Evolutionary conservation across 164 flowering plant genomes (phyloP).

Genomic region (Nymphaea thermarum): DNA sequence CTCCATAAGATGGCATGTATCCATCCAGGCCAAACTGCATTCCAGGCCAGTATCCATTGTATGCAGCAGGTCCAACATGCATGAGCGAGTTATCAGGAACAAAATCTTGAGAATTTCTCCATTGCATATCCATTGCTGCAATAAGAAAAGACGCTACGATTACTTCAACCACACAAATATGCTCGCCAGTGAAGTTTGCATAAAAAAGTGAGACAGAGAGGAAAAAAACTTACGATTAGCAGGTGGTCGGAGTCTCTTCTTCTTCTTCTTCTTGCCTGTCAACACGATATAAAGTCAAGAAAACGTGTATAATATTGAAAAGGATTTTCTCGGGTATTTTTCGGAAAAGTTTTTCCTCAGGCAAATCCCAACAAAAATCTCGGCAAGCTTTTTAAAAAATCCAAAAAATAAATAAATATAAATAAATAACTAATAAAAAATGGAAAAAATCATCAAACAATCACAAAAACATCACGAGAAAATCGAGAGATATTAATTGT

Average conservation of each 20-base stretch:
- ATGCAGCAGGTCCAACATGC: slow-evolving; percentile 49
- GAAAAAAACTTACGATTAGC: slow-evolving; percentile 35
- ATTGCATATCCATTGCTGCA: slow-evolving; percentile 50
- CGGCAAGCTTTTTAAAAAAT: no score
- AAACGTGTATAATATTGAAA: no score
- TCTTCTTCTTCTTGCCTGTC: slow-evolving; percentile 86
- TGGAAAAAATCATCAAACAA: no score
- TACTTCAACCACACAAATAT: not conserved
- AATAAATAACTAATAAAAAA: no score
- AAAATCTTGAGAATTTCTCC: slow-evolving; percentile 56
- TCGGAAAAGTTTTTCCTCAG: no score
- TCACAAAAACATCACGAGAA: no score
- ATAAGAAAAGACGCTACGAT: not conserved
- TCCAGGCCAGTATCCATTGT: slow-evolving; percentile 63
- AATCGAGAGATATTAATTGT: no score
- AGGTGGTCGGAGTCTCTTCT: slow-evolving; percentile 63
- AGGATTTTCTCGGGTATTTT: no score
- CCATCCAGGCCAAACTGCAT: slow-evolving; percentile 71
- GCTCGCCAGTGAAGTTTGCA: not conserved
- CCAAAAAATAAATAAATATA: no score
- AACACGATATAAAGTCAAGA: slow-evolving; percentile 1
- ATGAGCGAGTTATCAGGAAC: slow-evolving; percentile 53
- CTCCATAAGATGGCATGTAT: slow-evolving; percentile 40
- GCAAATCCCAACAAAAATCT: no score
- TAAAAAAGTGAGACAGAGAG: not conserved